Base-by-base conservation (phyloP, 106 monocot genomes). In the Gastrodia elata region DNA sequence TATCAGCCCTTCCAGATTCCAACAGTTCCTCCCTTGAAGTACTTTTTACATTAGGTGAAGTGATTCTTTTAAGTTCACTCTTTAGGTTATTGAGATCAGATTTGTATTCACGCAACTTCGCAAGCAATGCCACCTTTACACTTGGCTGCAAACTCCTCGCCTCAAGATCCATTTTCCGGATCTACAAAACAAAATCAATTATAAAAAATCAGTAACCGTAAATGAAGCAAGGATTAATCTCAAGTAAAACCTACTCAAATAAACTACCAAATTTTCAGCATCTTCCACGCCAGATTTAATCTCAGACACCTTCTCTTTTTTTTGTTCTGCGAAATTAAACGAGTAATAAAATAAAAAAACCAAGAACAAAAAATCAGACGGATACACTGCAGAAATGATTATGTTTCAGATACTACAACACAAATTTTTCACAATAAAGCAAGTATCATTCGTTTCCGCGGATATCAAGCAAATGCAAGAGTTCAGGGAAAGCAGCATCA, bases 151-250 rank as follows among this genome's bases (percentile, higher is more conserved):
- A 78, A 65, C 85, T 93, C 78, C 93, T 82, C 1, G 90, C 93
- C 78, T 93, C 93, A 10, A 93, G 82, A 65, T 93, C 93, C 93
- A 93, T 93, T 73, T 93, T 93, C 71, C 85, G 73, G 46, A 93
- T 83, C 93, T 93, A 79, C n/a, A 70, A 64, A 73, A 61, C 33
- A 70, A 42, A 59, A 3, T n/a, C 42, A 70, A 42, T 8, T 36
- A 64, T 10, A 8, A 25, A 46, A n/a, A 27, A 48, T 24, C 18
- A 48, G n/a, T 8, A 56, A 49, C 32, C 33, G 4, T 48, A 64
- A 64, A 6, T 64, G 13, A 65, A 73, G 16, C 24, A 36, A 15
- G 41, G 16, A 42, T 16, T 0, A n/a, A 71, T 8, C 6, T 35
- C 28, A 14, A 72, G 8, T 1, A 35, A 64, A 4, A 38, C 15